These are phyloP conservation scores for Pseudoperonospora humuli DNA, from an alignment of 352 stramenopile genomes.

Conservation along the genomic window DNA sequence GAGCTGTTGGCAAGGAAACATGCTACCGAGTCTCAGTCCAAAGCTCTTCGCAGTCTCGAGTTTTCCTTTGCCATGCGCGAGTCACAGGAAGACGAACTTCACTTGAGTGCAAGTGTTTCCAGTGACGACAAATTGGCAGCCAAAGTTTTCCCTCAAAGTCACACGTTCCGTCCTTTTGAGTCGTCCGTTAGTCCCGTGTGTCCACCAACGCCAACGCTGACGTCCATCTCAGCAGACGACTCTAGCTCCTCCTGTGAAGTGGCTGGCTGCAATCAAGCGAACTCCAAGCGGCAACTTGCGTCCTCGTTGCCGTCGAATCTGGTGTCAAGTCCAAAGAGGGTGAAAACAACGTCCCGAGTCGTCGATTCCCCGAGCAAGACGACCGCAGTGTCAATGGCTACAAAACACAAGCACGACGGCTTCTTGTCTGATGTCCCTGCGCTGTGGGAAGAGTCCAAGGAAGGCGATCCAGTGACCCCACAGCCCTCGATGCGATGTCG, in stretches of 20 bases:
- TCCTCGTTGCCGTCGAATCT: conserved; percentile 1
- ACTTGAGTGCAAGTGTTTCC: conserved; percentile 28
- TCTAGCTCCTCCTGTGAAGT: neutral
- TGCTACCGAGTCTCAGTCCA: conserved; percentile 27
- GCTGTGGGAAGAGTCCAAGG: conserved; percentile 2
- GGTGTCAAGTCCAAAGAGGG: conserved; percentile 10
- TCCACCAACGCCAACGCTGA: conserved; percentile 6
- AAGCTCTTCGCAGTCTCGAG: conserved; percentile 50
- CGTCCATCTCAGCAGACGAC: conserved; percentile 4
- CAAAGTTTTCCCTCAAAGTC: conserved; percentile 14
- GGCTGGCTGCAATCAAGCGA: neutral
- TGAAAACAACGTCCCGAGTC: conserved; percentile 4
- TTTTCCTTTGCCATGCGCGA: conserved; percentile 57
- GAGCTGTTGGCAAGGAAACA: conserved; percentile 7
- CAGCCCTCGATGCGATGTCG: conserved; percentile 10
- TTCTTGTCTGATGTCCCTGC: conserved; percentile 6
- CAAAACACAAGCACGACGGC: conserved; percentile 13
- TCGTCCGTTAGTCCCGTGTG: conserved; percentile 24
- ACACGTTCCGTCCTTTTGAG: conserved; percentile 14
- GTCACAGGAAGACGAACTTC: conserved; percentile 46
- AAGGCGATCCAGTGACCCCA: conserved; percentile 9
- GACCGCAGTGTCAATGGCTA: conserved; percentile 7
- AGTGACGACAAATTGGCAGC: conserved; percentile 23
- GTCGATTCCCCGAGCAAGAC: conserved; percentile 3
- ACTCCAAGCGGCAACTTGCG: conserved; percentile 11